These are phyloP conservation scores for Forsythia suspensa DNA, from an alignment of 257 asterid species.

Conservation along the genomic window DNA sequence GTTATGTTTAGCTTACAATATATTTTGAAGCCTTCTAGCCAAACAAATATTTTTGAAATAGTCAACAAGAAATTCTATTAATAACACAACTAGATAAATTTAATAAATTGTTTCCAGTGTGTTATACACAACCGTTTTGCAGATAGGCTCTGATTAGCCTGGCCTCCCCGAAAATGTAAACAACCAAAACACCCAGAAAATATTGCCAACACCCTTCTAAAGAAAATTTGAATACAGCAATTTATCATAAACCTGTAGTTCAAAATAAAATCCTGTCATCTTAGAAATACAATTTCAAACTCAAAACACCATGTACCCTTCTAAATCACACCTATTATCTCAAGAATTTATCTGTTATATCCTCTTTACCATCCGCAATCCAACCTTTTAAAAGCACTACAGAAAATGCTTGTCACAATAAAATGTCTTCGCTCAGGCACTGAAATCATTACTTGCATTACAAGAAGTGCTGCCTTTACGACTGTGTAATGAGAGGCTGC, in stretches of 20 bases:
- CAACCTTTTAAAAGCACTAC: background rate
- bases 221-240: background rate
- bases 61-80: no score
- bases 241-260: background rate
- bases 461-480: conserved; percentile 73
- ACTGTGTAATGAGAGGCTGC: conserved; percentile 81
- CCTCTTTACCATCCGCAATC: background rate
- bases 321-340: background rate
- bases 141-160: background rate
- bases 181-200: background rate
- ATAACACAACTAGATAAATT: no score
- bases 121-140: no score
- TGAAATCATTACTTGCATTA: conserved; percentile 71
- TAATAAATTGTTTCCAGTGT: no score
- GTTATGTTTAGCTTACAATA: no score
- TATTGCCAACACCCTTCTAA: background rate
- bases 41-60: no score
- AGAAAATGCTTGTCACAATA: background rate
- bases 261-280: background rate
- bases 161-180: background rate
- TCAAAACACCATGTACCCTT: background rate
- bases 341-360: background rate
- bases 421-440: conserved; percentile 38
- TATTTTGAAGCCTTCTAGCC: no score
- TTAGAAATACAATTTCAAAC: background rate